Percentiles rank a stretch among this genome's conserved stretches.
These are phyloP conservation scores for Penicillium cinerascens DNA, from an alignment of 495 filamentous ascomycete species.

Conservation along the genomic window DNA sequence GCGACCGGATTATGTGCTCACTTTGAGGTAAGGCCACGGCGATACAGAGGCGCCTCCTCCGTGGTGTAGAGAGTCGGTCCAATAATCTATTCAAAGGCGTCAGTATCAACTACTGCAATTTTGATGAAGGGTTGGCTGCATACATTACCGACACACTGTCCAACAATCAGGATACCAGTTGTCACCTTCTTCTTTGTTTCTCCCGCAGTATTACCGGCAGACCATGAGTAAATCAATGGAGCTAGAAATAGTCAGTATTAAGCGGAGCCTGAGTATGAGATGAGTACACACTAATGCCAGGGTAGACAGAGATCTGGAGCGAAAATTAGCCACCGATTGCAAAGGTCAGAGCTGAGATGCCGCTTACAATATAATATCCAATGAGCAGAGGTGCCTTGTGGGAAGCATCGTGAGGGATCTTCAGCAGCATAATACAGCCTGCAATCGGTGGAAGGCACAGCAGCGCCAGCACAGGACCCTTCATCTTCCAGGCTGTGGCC, in stretches of 20 bases:
- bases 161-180: conserved; percentile 55
- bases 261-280: neutral
- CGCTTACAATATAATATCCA: conserved; percentile 54
- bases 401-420: conserved; percentile 40
- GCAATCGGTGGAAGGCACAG: conserved; percentile 55
- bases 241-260: conserved; percentile 41
- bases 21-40: conserved; percentile 52
- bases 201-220: conserved; percentile 58
- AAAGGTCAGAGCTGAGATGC: neutral
- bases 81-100: conserved; percentile 37
- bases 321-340: neutral
- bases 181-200: conserved; percentile 62
- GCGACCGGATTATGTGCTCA: conserved; percentile 7
- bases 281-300: conserved; percentile 44
- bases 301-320: conserved; percentile 52
- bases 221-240: conserved; percentile 62
- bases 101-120: neutral
- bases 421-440: conserved; percentile 53
- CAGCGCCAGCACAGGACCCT: conserved; percentile 53
- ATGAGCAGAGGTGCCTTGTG: conserved; percentile 50
- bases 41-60: conserved; percentile 51
- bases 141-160: conserved; percentile 58
- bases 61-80: conserved; percentile 59
- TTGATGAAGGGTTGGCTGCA: conserved; percentile 12
- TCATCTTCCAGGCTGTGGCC: conserved; percentile 50